Evolutionary conservation across 1,284 basidiomycete genomes (phyloP).

Genomic region (Phenoliferia sp.): DNA sequence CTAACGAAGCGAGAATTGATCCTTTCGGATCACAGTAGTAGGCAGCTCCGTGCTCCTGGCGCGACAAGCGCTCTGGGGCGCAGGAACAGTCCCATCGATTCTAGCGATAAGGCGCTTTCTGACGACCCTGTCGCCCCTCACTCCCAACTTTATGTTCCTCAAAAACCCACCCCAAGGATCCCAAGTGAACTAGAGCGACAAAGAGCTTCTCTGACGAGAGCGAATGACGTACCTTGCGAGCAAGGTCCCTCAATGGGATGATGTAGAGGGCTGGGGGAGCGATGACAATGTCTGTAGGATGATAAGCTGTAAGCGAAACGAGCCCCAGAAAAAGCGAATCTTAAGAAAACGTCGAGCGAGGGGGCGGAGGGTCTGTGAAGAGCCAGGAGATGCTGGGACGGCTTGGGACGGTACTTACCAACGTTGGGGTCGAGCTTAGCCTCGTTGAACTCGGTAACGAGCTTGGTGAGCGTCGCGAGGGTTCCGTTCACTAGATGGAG

Average conservation of each 20-base stretch:
- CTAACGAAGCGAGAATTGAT: too few species aligned
- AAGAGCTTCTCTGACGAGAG: too few species aligned
- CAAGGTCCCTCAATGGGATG: constrained; percentile 56
- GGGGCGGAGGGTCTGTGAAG: too few species aligned
- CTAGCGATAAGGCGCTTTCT: too few species aligned
- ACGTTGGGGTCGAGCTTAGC: constrained; percentile 67
- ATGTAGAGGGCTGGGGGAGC: constrained; percentile 87
- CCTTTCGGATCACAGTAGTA: too few species aligned
- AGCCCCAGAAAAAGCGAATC: too few species aligned
- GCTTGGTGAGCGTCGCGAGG: constrained; percentile 57
- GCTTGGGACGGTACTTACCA: constrained; percentile 52
- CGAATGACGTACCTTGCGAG: constrained; percentile 39
- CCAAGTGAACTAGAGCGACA: too few species aligned
- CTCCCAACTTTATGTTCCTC: neutral
- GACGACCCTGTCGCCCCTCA: too few species aligned
- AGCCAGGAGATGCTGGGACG: neutral
- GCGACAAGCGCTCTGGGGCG: too few species aligned
- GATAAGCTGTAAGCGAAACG: neutral
- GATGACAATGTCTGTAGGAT: constrained; percentile 75
- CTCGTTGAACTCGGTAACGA: constrained; percentile 66
- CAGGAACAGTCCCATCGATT: too few species aligned
- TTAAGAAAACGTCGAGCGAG: neutral
- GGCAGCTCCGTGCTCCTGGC: too few species aligned
- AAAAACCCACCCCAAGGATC: too few species aligned
- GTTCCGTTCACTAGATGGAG: constrained; percentile 55